Percentiles rank a stretch among this genome's conserved stretches.
Evolutionary conservation across 2,329 filamentous ascomycete species (phyloP).

Genomic region (Penicillium sp.): DNA sequence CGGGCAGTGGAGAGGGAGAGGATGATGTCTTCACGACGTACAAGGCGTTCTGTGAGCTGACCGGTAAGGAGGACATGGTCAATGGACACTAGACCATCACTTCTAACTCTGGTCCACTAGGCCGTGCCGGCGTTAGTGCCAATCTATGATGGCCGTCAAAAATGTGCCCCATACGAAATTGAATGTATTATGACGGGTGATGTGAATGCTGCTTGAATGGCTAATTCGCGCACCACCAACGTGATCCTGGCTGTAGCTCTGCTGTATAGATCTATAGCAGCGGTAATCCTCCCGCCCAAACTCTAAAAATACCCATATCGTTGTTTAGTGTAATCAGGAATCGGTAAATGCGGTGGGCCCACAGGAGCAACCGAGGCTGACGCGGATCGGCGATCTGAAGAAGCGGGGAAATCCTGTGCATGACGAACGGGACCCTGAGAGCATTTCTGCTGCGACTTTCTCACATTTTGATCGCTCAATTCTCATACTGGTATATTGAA

Average conservation of each 20-base stretch:
- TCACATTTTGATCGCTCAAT: not conserved
- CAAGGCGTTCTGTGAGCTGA: slow-evolving; percentile 89
- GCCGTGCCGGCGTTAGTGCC: slow-evolving; percentile 11
- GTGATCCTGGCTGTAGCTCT: too few relatives aligned
- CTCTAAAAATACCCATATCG: too few relatives aligned
- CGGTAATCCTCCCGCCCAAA: not conserved
- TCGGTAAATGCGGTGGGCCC: too few relatives aligned
- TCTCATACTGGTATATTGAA: not conserved
- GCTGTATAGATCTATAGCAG: not conserved
- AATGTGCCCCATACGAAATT: not conserved
- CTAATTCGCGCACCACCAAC: too few relatives aligned
- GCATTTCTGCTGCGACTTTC: not conserved
- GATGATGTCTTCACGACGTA: slow-evolving; percentile 80
- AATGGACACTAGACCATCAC: slow-evolving; percentile 32
- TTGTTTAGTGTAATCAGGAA: too few relatives aligned
- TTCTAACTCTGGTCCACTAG: slow-evolving; percentile 19
- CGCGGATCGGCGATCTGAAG: not conserved
- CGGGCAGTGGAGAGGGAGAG: slow-evolving; percentile 49
- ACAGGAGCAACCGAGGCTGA: slow-evolving; percentile 2
- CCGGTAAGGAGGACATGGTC: slow-evolving; percentile 45
- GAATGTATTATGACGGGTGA: not conserved
- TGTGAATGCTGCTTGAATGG: not conserved
- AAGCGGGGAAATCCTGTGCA: slow-evolving; percentile 1
- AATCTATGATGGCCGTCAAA: slow-evolving; percentile 15
- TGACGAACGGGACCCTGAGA: too few relatives aligned